These are phyloP conservation scores for Fusarium bactridioides DNA, from an alignment of 2,329 filamentous ascomycete species.

Conservation along the genomic window DNA sequence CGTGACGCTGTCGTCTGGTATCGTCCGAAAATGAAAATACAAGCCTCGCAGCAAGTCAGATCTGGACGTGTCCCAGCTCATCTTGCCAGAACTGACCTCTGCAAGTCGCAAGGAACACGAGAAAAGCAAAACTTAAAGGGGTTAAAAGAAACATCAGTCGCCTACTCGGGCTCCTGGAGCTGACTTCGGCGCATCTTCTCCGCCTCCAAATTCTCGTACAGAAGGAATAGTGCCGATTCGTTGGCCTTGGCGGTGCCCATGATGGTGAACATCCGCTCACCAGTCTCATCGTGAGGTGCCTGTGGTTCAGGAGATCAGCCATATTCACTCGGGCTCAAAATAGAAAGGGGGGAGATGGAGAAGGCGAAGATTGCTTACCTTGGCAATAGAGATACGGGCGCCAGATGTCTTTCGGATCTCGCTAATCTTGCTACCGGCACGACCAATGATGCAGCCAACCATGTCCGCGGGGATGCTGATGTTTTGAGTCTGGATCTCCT, in stretches of 20 bases:
- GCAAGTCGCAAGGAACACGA: constrained; percentile 42
- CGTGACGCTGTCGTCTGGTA: constrained; percentile 55
- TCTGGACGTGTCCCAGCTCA: constrained; percentile 61
- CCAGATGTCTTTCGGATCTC: constrained; percentile 98
- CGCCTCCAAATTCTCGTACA: constrained; percentile 98
- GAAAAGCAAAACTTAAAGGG: constrained; percentile 42
- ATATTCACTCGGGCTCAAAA: not conserved
- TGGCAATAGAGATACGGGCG: constrained; percentile 96
- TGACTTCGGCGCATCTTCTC: constrained; percentile 99
- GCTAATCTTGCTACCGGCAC: constrained; percentile 94
- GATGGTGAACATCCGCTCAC: constrained; percentile 99
- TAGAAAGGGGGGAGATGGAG: not conserved
- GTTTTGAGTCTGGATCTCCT: constrained; percentile 98
- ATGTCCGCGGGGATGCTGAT: constrained; percentile 99
- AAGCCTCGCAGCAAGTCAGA: constrained; percentile 71
- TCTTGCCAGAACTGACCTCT: constrained; percentile 59
- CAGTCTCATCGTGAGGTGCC: constrained; percentile 94
- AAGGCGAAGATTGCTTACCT: constrained; percentile 58
- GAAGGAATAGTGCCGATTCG: constrained; percentile 91
- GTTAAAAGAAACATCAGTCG: not conserved
- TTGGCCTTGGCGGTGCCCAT: constrained; percentile 95
- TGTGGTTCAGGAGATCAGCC: constrained; percentile 41
- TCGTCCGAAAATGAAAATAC: constrained; percentile 55
- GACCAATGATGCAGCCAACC: constrained; percentile 99
- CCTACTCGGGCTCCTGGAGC: constrained; percentile 64